phyloP scores from a whole-genome alignment of 2,329 filamentous ascomycete species.

The Thyridium curvatum region DNA sequence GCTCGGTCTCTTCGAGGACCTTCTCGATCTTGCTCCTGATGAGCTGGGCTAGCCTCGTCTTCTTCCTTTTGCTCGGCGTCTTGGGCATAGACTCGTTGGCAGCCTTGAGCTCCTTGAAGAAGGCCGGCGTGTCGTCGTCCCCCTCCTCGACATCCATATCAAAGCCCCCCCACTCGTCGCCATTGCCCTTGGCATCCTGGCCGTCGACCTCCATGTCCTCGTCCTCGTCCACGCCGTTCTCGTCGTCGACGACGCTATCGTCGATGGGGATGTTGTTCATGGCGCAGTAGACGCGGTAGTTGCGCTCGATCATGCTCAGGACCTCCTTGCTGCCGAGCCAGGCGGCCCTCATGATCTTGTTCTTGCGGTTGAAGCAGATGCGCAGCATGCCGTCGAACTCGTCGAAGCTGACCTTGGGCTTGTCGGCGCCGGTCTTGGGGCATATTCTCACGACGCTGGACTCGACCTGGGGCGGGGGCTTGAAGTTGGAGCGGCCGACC shows the following conservation, averaged over 20 bases:
- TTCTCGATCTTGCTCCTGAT: constrained; percentile 83
- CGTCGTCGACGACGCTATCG: constrained; percentile 45
- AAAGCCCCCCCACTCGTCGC: constrained; percentile 38
- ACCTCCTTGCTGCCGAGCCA: constrained; percentile 79
- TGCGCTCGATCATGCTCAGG: constrained; percentile 74
- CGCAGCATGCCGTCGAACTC: constrained; percentile 90
- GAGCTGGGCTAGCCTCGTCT: constrained; percentile 72
- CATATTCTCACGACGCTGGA: constrained; percentile 87
- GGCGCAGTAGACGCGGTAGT: constrained; percentile 86
- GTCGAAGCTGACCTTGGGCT: constrained; percentile 85
- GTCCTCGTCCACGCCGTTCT: constrained; percentile 33
- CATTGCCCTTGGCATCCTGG: constrained; percentile 27
- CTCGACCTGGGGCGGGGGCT: constrained; percentile 88
- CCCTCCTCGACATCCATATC: constrained; percentile 45
- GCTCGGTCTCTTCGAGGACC: constrained; percentile 73
- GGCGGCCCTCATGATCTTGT: constrained; percentile 77
- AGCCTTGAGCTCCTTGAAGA: constrained; percentile 62
- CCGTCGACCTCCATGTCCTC: constrained; percentile 23
- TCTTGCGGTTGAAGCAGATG: constrained; percentile 78
- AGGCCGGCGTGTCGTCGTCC: constrained; percentile 70
- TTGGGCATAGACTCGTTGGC: constrained; percentile 36
- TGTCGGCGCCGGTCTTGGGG: constrained; percentile 69
- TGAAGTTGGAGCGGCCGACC: constrained; percentile 92
- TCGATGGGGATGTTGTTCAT: constrained; percentile 77
- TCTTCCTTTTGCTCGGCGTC: constrained; percentile 65